Evolutionary conservation across 2,329 filamentous ascomycete genomes (phyloP).

Genomic region (Trichoderma sp.): DNA sequence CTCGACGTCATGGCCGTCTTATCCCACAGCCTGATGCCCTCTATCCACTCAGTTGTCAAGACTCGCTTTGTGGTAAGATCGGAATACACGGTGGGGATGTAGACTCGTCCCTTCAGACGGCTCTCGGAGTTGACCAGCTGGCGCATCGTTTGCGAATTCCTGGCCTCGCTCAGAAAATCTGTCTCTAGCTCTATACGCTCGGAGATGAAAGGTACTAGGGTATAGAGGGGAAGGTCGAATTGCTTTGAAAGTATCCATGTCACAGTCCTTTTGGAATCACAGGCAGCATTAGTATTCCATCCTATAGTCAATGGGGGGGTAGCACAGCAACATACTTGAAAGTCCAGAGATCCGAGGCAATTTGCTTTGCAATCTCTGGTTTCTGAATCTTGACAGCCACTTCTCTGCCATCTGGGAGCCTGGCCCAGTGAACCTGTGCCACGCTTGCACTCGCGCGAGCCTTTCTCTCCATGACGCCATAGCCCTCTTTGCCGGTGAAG

Average conservation of each 20-base stretch:
- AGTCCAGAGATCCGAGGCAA: slow-evolving; percentile 93
- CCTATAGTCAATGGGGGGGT: background rate
- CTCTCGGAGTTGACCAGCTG: slow-evolving; percentile 73
- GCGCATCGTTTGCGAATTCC: slow-evolving; percentile 85
- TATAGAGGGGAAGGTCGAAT: slow-evolving; percentile 93
- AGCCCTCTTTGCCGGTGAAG: slow-evolving; percentile 70
- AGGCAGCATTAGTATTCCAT: background rate
- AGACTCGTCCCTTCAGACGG: slow-evolving; percentile 75
- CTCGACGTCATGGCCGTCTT: slow-evolving; percentile 74
- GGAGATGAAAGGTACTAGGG: slow-evolving; percentile 86
- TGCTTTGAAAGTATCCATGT: slow-evolving; percentile 79
- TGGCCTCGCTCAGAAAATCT: slow-evolving; percentile 89
- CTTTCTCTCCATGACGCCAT: slow-evolving; percentile 62
- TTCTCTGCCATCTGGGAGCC: slow-evolving; percentile 80
- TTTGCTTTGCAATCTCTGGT: slow-evolving; percentile 85
- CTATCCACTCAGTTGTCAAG: slow-evolving; percentile 96
- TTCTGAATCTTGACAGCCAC: slow-evolving; percentile 98
- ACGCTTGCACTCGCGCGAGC: slow-evolving; percentile 82
- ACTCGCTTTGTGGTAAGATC: slow-evolving; percentile 82
- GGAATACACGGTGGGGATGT: slow-evolving; percentile 81
- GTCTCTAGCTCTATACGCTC: slow-evolving; percentile 92
- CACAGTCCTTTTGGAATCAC: slow-evolving; percentile 60
- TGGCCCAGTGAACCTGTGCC: slow-evolving; percentile 95
- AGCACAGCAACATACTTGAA: slow-evolving; percentile 68
- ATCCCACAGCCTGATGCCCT: slow-evolving; percentile 90